Conservation (phyloP, 83 land plant genomes). For the Picea abies region DNA sequence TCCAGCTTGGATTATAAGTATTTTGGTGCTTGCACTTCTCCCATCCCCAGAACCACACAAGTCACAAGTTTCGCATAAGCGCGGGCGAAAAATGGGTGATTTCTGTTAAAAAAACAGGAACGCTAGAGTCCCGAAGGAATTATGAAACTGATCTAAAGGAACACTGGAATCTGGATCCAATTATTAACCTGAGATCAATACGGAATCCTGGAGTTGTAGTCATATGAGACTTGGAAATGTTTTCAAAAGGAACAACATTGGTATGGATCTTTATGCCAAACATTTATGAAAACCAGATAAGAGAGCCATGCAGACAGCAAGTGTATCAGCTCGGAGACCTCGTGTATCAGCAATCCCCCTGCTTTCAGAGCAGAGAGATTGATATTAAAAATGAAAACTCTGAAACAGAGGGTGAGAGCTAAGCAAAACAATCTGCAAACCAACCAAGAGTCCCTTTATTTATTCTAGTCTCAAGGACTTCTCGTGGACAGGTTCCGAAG, state of each 20-base stretch:
- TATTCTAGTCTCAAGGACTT: constrained; percentile 31
- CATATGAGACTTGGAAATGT: background rate
- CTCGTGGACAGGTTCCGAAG: constrained; percentile 49
- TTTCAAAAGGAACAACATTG: background rate
- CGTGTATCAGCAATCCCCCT: background rate
- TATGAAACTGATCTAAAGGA: no score
- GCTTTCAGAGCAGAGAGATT: background rate
- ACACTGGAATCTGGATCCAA: background rate
- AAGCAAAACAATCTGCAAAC: background rate
- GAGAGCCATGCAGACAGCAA: constrained; percentile 17
- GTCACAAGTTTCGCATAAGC: no score
- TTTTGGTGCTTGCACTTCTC: no score
- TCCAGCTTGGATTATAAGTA: no score
- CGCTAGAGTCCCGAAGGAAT: no score
- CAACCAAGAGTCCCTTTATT: background rate
- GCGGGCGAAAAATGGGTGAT: no score
- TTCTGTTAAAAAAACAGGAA: no score
- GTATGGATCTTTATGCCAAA: background rate
- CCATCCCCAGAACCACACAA: no score
- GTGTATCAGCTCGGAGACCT: constrained; percentile 1
- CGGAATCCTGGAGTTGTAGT: background rate
- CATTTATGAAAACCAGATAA: background rate
- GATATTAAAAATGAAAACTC: background rate
- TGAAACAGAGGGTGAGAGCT: constrained; percentile 6
- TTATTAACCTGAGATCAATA: background rate